Base-by-base conservation (phyloP, 202 grass and related monocot genomes). In the Miscanthus sacchariflorus region DNA sequence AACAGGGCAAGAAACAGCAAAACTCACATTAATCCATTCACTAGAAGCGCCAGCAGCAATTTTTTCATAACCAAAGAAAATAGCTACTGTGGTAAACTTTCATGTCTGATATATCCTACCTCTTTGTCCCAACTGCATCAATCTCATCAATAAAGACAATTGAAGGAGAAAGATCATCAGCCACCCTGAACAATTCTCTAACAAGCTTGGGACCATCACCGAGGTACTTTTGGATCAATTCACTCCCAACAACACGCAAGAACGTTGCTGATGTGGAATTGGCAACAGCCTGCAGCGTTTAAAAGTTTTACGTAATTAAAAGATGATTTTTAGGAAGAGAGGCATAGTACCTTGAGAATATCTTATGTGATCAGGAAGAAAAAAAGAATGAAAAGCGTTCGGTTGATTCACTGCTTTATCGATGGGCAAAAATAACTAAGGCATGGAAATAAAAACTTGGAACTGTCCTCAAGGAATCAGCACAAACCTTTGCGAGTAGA, bases 121-220 rank as follows among this genome's bases (percentile, higher is more conserved):
- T 96, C 82, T 98, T 98, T 65, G 96, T 95, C 69, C 92, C 96
- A 88, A 98, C 92, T 79, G 96, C 93, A 89, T 98, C 96, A 18
- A 98, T 98, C 86, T 95, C 96, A 80, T 95, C 96, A 92, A 98
- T 98, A 82, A 98, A 98, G 82, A 98, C 96, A 74, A 98, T 98
- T 45, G 93, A 98, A 72, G 93, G 96, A 86, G 96, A 98, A 68
- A 98, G 90, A n/a, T 98, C 96, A 90, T 95, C 96, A 84, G 96
- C 96, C 30, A 98, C 93, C 75, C 96, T 98, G 74, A 98, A 98
- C 36, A 98, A 74, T 86, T 95, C 96, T 85, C 93, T 95, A 46
- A 98, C 96, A 45, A 98, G 96, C 87, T 95, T 98, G 50, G 96
- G 96, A 30, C 96, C 96, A 77, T 98, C 96, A 85, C 96, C 93